Conservation (phyloP, 495 filamentous ascomycete genomes). For the Penicillium flavigenum region DNA sequence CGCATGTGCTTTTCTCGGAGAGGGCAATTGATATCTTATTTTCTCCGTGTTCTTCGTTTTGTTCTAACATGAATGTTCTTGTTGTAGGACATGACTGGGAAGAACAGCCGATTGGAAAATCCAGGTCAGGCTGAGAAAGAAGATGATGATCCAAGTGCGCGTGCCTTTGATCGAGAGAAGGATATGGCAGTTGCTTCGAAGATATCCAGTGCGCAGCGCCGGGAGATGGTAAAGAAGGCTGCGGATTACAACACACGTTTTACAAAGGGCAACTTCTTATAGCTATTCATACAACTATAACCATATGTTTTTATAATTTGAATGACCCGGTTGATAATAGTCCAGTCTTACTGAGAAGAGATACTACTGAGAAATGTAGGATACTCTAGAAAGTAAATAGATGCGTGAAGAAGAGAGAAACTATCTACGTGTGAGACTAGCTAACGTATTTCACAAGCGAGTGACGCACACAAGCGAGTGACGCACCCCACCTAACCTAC, state of each 20-base stretch:
- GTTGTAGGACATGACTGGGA: conserved; percentile 58
- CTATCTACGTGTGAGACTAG: too few species aligned
- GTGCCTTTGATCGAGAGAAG: conserved; percentile 91
- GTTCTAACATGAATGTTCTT: background rate
- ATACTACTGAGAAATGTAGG: too few species aligned
- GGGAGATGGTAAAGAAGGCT: conserved; percentile 76
- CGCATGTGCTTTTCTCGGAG: background rate
- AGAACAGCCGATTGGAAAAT: conserved; percentile 62
- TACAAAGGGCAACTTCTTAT: conserved; percentile 65
- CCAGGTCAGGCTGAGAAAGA: conserved; percentile 60
- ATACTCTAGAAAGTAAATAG: too few species aligned
- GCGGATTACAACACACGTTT: conserved; percentile 83
- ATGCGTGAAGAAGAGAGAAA: too few species aligned
- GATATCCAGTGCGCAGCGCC: conserved; percentile 70
- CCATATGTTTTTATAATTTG: too few species aligned
- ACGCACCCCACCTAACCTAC: too few species aligned
- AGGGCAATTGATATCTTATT: background rate
- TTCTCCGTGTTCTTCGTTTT: background rate
- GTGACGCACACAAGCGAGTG: too few species aligned
- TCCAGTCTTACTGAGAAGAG: too few species aligned
- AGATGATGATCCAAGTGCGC: conserved; percentile 87
- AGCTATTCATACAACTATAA: too few species aligned
- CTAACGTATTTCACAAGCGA: too few species aligned
- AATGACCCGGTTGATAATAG: too few species aligned
- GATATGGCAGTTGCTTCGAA: conserved; percentile 79